Conservation (phyloP, 2,329 filamentous ascomycete genomes). For the Verticillium longisporum region DNA sequence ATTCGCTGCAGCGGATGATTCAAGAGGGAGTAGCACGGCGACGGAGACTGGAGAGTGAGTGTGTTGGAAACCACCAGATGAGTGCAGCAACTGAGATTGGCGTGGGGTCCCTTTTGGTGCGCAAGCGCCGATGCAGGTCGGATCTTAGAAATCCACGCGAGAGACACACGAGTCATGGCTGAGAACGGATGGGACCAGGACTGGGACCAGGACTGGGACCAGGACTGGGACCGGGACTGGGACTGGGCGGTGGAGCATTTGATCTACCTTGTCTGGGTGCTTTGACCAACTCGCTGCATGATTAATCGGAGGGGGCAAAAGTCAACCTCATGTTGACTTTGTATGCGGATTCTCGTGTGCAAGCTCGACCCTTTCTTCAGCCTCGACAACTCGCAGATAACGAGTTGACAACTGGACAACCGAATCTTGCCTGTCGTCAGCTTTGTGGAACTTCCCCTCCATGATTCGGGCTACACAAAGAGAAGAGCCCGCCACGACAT, state of each 20-base stretch:
- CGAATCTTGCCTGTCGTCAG: neutral
- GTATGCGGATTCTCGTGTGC: no score
- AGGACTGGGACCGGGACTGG: no score
- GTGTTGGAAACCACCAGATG: no score
- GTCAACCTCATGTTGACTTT: neutral
- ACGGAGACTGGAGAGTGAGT: no score
- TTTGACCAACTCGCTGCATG: neutral
- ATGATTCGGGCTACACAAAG: no score
- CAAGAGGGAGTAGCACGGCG: neutral
- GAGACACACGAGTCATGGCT: neutral
- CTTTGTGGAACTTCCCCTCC: no score
- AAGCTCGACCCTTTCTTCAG: neutral
- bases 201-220: no score
- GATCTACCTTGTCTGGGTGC: no score
- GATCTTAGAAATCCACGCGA: neutral
- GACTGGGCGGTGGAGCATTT: no score
- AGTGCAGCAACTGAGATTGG: neutral
- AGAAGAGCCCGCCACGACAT: no score
- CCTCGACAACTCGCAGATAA: neutral
- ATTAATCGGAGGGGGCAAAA: neutral
- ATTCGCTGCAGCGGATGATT: no score
- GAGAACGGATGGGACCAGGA: neutral
- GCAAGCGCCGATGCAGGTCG: constrained; percentile 1
- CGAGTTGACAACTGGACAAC: neutral
- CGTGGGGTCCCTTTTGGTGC: neutral